These are phyloP conservation scores for Vitis amurensis DNA, from an alignment of 164 flowering plant species.

Conservation along the genomic window DNA sequence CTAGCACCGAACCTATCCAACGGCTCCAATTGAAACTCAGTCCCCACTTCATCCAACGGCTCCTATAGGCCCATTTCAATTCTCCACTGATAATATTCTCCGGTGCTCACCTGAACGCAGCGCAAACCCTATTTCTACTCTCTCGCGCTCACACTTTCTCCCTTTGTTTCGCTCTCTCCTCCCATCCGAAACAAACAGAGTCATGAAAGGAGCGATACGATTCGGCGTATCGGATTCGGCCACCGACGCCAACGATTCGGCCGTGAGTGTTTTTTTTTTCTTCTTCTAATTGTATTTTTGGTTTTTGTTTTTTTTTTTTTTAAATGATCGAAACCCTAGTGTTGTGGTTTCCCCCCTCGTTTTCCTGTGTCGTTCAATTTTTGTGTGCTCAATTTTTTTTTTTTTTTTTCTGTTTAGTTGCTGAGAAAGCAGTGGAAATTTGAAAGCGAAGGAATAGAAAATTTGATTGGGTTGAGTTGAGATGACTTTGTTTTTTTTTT, in stretches of 20 bases:
- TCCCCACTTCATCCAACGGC: constrained; percentile 31
- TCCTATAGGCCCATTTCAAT: not conserved
- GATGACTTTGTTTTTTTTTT: too few relatives aligned
- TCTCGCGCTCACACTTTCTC: not conserved
- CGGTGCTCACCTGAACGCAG: constrained; percentile 1
- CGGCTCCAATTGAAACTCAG: constrained; percentile 22
- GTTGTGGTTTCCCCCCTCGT: too few relatives aligned
- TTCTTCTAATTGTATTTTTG: not conserved
- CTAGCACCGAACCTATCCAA: constrained; percentile 5
- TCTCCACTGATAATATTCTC: not conserved
- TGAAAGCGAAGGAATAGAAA: too few relatives aligned
- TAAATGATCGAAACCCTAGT: constrained; percentile 11
- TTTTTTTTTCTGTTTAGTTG: too few relatives aligned
- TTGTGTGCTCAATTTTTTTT: too few relatives aligned
- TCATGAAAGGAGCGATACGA: constrained; percentile 63
- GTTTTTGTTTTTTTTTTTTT: not conserved
- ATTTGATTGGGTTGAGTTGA: too few relatives aligned
- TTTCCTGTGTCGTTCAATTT: too few relatives aligned
- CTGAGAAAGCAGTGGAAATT: too few relatives aligned
- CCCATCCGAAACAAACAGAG: not conserved
- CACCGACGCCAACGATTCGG: constrained; percentile 33
- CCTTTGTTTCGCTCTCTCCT: not conserved
- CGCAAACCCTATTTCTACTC: constrained; percentile 4
- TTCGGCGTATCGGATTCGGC: constrained; percentile 42
- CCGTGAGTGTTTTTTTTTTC: constrained; percentile 27